Evolutionary conservation across 2,329 filamentous ascomycete species (phyloP), one percentile per base, ranked within the genome.

Genomic region (Cladosporium sp.): DNA sequence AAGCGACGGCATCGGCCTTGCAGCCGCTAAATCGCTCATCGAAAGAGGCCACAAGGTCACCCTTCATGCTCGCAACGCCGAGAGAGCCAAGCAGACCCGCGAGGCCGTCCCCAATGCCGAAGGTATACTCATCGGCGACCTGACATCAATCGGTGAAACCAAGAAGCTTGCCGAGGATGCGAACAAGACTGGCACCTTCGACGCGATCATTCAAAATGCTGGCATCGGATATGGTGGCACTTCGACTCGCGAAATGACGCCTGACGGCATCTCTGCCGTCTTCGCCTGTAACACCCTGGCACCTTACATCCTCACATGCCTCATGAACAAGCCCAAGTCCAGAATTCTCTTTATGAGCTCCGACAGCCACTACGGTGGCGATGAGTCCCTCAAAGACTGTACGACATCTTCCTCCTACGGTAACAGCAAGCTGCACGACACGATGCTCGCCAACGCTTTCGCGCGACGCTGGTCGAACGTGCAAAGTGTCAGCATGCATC

Each of bases 221-320:
- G 78, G 77, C 3, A 57, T 77, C 14, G 49, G 50, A 19, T 75
- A 73, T 54, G 64, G 63, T 38, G 13, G 16, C 9, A 50, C 46
- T 22, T 72, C 73, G 9, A 69, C 62, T 41, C 70, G 63, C 54
- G 66, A 61, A 50, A 72, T 71, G 48, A 75, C 72, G 0, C 58
- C 58, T 4, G 71, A 76, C 28, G 70, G 70, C 8, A 69, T 77
- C 18, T 73, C 76, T 0, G 69, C 70, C 1, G 67, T 79, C 1
- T 76, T 78, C 42, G 70, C 75, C 0, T 75, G 80, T 42, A 81
- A 82, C 57, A 77, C 73, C 0, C 58, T 81, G 0, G 77, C 78
- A 11, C 78, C 79, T 1, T 82, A 80, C 57, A 68, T 81, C 4
- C 66, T 82, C 3, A 74, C 77, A 0, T 74, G 71, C 35, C 63